Evolutionary conservation across 441 rosid genomes (phyloP).

Genomic region (Adansonia grandidieri): DNA sequence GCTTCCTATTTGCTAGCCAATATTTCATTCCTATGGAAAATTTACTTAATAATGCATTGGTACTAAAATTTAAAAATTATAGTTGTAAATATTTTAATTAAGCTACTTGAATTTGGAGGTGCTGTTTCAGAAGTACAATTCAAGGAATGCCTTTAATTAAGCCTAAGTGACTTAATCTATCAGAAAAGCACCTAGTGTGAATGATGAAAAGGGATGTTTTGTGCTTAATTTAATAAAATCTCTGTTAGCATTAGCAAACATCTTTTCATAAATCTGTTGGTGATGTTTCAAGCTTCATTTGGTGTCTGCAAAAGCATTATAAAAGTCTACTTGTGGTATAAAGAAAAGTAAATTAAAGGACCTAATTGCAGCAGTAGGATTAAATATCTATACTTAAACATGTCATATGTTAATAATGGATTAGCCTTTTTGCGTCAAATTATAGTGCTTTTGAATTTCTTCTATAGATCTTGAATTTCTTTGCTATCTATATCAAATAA

Average conservation of each 20-base stretch:
- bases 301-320: not conserved
- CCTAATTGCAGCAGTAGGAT: not conserved
- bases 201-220: not conserved
- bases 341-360: not conserved
- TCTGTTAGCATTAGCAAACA: not conserved
- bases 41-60: not conserved
- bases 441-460: not conserved
- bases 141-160: not conserved
- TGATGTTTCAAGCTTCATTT: not conserved
- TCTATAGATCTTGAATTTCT: slow-evolving; percentile 6
- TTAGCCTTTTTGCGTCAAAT: not conserved
- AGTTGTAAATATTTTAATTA: not conserved
- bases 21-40: not conserved
- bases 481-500: not conserved
- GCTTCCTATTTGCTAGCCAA: not conserved
- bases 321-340: not conserved
- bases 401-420: not conserved
- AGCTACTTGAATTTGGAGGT: not conserved
- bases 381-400: not conserved
- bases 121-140: not conserved
- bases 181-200: not conserved
- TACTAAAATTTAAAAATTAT: not conserved
- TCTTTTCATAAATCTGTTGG: not conserved
- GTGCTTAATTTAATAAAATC: not conserved
- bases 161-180: not conserved